phyloP scores from a whole-genome alignment of 208 protist species.

The Wallacemonas collosoma region DNA sequence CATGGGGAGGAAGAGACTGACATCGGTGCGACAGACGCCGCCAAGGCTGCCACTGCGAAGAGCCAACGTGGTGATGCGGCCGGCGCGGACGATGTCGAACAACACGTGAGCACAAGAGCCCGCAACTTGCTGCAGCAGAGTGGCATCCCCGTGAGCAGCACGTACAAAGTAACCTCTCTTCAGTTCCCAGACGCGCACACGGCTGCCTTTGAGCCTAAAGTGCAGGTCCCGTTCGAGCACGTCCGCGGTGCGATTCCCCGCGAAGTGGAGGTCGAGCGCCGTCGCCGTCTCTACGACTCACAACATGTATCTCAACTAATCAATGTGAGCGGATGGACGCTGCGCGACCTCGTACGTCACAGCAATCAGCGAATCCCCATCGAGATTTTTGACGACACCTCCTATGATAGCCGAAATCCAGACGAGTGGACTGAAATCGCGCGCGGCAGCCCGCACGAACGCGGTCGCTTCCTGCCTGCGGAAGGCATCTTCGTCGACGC shows the following conservation, averaged over 20 bases:
- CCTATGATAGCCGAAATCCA: conserved; percentile 92
- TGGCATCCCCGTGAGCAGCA: conserved; percentile 62
- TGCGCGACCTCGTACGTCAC: conserved; percentile 60
- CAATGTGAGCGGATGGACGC: conserved; percentile 62
- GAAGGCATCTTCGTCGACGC: conserved; percentile 64
- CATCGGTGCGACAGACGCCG: background rate
- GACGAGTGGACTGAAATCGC: conserved; percentile 93
- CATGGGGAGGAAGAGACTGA: background rate
- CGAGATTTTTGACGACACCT: conserved; percentile 96
- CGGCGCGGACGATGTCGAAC: background rate
- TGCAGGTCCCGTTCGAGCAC: conserved; percentile 94
- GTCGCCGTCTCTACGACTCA: conserved; percentile 90
- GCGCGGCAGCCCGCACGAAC: conserved; percentile 29
- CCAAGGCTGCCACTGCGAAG: conserved; percentile 13
- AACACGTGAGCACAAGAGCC: background rate
- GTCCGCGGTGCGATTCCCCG: conserved; percentile 90
- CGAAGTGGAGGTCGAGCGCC: conserved; percentile 95
- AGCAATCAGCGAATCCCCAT: conserved; percentile 84
- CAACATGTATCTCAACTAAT: conserved; percentile 83
- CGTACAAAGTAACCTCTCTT: conserved; percentile 78
- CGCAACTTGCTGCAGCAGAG: background rate
- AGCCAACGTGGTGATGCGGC: conserved; percentile 14
- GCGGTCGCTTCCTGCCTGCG: conserved; percentile 78
- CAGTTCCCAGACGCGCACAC: conserved; percentile 79
- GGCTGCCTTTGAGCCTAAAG: conserved; percentile 95